phyloP scores from a whole-genome alignment of 768 basidiomycete species.

The Thelephora aurantiotincta region DNA sequence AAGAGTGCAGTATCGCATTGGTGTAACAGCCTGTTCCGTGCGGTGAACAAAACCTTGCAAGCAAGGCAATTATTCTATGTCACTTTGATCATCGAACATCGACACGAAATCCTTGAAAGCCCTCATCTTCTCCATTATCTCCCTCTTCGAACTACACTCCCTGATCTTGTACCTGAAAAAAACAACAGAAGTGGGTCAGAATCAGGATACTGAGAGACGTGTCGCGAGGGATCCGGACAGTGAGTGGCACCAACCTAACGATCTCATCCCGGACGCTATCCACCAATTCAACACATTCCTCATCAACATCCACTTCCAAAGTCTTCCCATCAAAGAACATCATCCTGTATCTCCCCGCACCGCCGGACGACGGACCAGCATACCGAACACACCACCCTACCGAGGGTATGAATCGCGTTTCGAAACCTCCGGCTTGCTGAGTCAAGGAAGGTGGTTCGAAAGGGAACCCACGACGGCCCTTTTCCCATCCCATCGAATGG shows the following conservation, averaged over 20 bases:
- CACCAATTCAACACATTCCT: neutral
- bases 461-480: too few relatives aligned
- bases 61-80: too few relatives aligned
- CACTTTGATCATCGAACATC: neutral
- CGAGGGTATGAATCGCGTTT: conserved; percentile 5
- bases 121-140: conserved; percentile 3
- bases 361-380: neutral
- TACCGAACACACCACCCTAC: conserved; percentile 8
- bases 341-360: conserved; percentile 2
- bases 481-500: too few relatives aligned
- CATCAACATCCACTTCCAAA: conserved; percentile 4
- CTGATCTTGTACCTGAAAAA: neutral
- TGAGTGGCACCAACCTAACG: neutral
- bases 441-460: too few relatives aligned
- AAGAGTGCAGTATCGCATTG: too few relatives aligned
- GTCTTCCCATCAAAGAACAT: conserved; percentile 7
- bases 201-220: neutral
- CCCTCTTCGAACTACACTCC: neutral
- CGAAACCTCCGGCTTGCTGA: neutral
- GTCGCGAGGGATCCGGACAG: neutral
- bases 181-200: neutral
- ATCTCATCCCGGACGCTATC: neutral
- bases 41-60: too few relatives aligned
- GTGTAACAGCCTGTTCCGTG: too few relatives aligned
- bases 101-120: neutral